Percentiles rank a stretch among this genome's conserved stretches.
phyloP scores from a whole-genome alignment of 2,329 filamentous ascomycete species.

The Scedosporium boydii region DNA sequence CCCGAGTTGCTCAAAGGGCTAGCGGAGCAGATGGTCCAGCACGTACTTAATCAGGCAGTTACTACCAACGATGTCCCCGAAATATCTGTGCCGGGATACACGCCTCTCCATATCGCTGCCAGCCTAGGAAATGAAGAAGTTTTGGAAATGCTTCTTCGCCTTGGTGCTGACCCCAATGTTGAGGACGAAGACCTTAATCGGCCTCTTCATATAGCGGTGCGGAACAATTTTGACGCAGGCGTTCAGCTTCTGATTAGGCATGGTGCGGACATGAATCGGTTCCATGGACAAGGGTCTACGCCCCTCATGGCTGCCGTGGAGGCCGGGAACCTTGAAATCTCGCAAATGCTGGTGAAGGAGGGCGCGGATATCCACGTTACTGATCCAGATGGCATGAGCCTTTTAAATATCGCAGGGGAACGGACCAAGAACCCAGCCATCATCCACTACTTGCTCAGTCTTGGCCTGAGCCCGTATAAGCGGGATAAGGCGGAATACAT shows the following conservation, averaged over 20 bases:
- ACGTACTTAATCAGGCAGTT: not conserved
- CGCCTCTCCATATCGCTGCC: not conserved
- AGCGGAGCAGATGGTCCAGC: not conserved
- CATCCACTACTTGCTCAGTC: slow-evolving; percentile 8
- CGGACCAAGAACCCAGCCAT: slow-evolving; percentile 5
- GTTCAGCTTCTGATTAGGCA: not conserved
- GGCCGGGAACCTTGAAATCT: not conserved
- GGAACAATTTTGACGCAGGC: not conserved
- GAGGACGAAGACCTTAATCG: slow-evolving; percentile 1
- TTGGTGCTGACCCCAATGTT: slow-evolving; percentile 1
- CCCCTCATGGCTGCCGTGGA: slow-evolving; percentile 7
- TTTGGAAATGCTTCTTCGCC: not conserved
- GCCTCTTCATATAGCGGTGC: slow-evolving; percentile 1
- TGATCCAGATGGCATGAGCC: slow-evolving; percentile 2
- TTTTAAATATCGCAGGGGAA: slow-evolving; percentile 6
- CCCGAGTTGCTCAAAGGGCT: not conserved
- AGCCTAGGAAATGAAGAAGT: not conserved
- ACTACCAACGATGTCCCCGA: not conserved
- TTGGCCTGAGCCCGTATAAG: slow-evolving; percentile 10
- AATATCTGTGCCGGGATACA: not conserved
- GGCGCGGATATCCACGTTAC: not conserved
- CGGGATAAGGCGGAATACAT: slow-evolving; percentile 7
- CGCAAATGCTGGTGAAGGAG: not conserved
- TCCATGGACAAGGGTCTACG: slow-evolving; percentile 3
- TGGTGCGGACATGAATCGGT: not conserved